Evolutionary conservation across 331 rosid genomes (phyloP), one percentile per base, ranked within the genome.

Genomic region (Saraca asoca): DNA sequence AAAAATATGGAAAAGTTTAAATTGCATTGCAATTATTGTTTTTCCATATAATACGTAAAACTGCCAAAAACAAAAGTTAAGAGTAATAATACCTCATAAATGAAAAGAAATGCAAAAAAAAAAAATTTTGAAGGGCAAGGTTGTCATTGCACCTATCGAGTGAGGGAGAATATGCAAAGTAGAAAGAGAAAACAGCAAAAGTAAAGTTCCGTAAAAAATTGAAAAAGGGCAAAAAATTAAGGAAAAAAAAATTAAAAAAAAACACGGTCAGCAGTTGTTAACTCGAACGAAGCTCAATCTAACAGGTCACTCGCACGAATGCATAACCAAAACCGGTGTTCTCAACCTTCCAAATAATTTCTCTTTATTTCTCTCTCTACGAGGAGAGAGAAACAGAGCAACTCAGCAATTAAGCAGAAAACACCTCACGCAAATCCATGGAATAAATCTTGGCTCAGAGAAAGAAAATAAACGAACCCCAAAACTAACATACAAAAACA

Each of bases 341-440:
- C 49, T 66, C 15, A 64, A 58, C 66, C 79, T 48, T 35, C 67
- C 37, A 12, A 34, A 39, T 39, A 31, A 50, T 12, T 53, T 48
- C 10, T 19, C 16, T 57, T 58, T 13, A 18, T 19, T 41, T 34
- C 63, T 49, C 41, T 67, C 55, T 71, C 52, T 41, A 70, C 52
- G 64, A 57, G 65, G 63, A 68, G 50, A 53, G 13, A 35, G 38
- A 8, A 9, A 24, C 31, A 17, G 41, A 12, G 16, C 62, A 31
- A 18, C 20, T 37, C 5, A 52, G 18, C 64, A 31, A n/a, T 19
- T 37, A 0, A 52, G 18, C 72, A n/a, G 39, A 75, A 65, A 10
- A 67, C 9, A 19, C 12, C 16, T 63, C 81, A 58, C 83, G 64
- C 64, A 57, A 52, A 70, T 69, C 76, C 79, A 80, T 24, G 3